A percentile compares a stretch with the other conserved stretches of the same genome.
These are phyloP conservation scores for Ceratocystis harringtonii DNA, from an alignment of 2,329 filamentous ascomycete species.

Conservation along the genomic window DNA sequence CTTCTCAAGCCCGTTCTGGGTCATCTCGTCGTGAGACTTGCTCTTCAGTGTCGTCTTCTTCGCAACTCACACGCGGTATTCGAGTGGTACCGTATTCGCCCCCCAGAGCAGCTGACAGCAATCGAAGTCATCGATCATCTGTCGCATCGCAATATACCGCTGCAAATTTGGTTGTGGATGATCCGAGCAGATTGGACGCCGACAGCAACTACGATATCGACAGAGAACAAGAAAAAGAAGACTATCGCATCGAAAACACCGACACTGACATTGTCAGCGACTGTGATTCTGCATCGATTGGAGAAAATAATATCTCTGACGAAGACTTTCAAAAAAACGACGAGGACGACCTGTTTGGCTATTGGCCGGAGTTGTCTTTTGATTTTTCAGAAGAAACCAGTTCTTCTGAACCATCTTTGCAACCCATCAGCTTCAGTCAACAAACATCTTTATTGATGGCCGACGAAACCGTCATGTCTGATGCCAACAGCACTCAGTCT, in stretches of 20 bases:
- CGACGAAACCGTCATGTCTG: slow-evolving; percentile 15
- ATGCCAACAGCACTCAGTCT: slow-evolving; percentile 6
- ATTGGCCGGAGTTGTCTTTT: slow-evolving; percentile 12
- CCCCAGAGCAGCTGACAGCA: slow-evolving; percentile 25
- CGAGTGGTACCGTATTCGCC: slow-evolving; percentile 37
- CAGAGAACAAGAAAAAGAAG: slow-evolving; percentile 3
- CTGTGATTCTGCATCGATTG: too few species aligned
- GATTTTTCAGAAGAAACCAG: slow-evolving; percentile 15
- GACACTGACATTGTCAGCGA: too few species aligned
- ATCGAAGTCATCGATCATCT: slow-evolving; percentile 19
- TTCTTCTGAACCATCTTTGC: slow-evolving; percentile 15
- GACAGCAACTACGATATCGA: too few species aligned
- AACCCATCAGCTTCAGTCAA: slow-evolving; percentile 10
- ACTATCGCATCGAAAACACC: slow-evolving; percentile 2
- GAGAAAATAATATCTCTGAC: neutral
- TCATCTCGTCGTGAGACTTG: slow-evolving; percentile 15
- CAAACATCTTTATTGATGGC: slow-evolving; percentile 12
- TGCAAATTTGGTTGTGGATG: slow-evolving; percentile 15
- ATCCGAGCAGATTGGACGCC: slow-evolving; percentile 3
- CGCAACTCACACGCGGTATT: slow-evolving; percentile 29
- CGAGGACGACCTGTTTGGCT: neutral
- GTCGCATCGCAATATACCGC: slow-evolving; percentile 10
- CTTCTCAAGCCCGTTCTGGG: slow-evolving; percentile 16
- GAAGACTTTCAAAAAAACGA: neutral
- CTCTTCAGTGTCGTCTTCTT: slow-evolving; percentile 15